Conservation (phyloP, 2,329 filamentous ascomycete species). For the Ilyonectria destructans region DNA sequence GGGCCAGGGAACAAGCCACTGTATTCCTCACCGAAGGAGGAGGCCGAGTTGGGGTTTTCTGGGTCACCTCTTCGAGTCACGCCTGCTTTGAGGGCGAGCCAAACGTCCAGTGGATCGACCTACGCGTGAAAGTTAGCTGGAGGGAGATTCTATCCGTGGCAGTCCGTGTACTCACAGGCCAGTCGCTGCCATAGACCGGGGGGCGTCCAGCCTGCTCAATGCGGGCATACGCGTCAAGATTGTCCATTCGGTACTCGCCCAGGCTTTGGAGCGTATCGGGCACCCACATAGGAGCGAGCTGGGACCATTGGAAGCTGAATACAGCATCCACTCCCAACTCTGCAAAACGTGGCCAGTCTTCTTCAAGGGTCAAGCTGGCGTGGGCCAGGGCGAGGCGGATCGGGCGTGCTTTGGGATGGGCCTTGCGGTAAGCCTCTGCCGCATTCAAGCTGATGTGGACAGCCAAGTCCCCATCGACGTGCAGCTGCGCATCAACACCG, state of each 20-base stretch:
- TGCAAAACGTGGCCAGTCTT: slow-evolving; percentile 41
- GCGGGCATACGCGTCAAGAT: slow-evolving; percentile 48
- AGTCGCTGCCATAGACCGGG: slow-evolving; percentile 40
- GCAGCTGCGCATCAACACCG: not conserved
- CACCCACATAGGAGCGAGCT: slow-evolving; percentile 36
- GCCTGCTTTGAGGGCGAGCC: slow-evolving; percentile 39
- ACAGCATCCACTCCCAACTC: slow-evolving; percentile 41
- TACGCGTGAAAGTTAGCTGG: not conserved
- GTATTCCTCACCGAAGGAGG: slow-evolving; percentile 34
- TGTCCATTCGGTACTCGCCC: slow-evolving; percentile 31
- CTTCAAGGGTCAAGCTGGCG: slow-evolving; percentile 32
- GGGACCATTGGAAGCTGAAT: slow-evolving; percentile 43
- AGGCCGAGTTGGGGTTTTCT: slow-evolving; percentile 39
- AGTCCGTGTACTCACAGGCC: slow-evolving; percentile 35
- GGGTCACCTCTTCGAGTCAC: slow-evolving; percentile 41
- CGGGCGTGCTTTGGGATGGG: slow-evolving; percentile 25
- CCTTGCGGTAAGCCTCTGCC: slow-evolving; percentile 16
- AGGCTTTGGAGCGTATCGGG: slow-evolving; percentile 38
- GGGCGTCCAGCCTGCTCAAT: slow-evolving; percentile 29
- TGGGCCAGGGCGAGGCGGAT: slow-evolving; percentile 38
- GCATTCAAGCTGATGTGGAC: not conserved
- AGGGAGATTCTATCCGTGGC: too few species aligned
- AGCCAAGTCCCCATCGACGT: not conserved
- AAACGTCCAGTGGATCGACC: slow-evolving; percentile 44
- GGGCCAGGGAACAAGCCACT: slow-evolving; percentile 28